Base-by-base conservation (phyloP, 169 alveolate genomes). In the Plasmodium gonderi region DNA sequence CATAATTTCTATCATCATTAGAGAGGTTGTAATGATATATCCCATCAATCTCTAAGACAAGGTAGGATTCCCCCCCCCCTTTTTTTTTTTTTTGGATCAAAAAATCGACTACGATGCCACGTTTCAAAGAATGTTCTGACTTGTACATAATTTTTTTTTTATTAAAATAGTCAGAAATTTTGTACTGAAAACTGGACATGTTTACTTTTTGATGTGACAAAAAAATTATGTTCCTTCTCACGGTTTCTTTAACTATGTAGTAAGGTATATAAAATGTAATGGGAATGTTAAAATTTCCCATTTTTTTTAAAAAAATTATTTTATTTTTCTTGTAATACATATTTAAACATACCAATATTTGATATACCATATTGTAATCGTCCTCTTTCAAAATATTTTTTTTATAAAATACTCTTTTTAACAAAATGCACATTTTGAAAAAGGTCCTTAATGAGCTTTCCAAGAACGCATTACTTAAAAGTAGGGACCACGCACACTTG, bases 171-270 rank as follows among this genome's bases (percentile, higher is more conserved):
- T 74, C 51, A 7, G 83, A 83, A 33, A 83, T 51, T 72, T 83
- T 83, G 65, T 83, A 83, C 64, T 83, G 92, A 83, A 83, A 83
- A 31, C 92, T 83, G 67, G 92, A 83, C 77, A 83, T 83, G 65
- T 83, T 26, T n/a, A 74, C 45, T 49, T 83, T 69, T 60, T 83
- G 75, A 9, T 45, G 75, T 51, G n/a, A n/a, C n/a, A 12, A 45
- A 20, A 6, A 17, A 20, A 49, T 51, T 20, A 14, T 29, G 23
- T 72, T 68, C n/a, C 83, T 44, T 47, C 26, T 83, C 23, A 83
- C 75, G 5, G 76, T 26, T 6, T 72, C 67, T 83, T 83, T 83
- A 69, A 83, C 26, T 83, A 83, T 54, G 9, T 23, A 45, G 14
- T 47, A 83, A 40, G 92, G 92, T 14, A 83, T 69, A 72, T 45